Evolutionary conservation across 1,139 yeast genomes (phyloP), one percentile per base, ranked within the genome.

Genomic region (Pichia sp.): DNA sequence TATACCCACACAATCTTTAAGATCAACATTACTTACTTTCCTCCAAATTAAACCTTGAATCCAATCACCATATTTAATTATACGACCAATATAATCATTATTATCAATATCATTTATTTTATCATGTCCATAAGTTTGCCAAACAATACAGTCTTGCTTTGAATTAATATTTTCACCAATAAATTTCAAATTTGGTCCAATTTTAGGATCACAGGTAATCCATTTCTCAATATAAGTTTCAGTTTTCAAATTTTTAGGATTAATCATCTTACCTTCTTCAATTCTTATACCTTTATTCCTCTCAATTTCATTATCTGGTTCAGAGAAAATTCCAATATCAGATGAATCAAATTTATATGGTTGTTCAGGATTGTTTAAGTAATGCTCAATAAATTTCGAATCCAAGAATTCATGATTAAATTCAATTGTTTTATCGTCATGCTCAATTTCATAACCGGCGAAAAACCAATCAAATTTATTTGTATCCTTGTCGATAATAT

Each of bases 141-240:
- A 60, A 2, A 69, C 68, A 28, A 55, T 51, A 11, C 65, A 61
- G 37, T n/a, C n/a, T n/a, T n/a, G n/a, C n/a, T n/a, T n/a, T n/a
- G n/a, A n/a, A n/a, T n/a, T n/a, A n/a, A n/a, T 15, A 10, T 14
- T 18, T 3, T 24, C 25, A 20, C 30, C 31, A n/a, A 28, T 10
- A 21, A 19, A 39, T 3, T 17, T 7, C 8, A 31, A 22, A 1
- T 36, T 24, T 7, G 34, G 34, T 5, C 25, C 18, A 11, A 17
- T 20, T 5, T 30, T 38, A 1, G 77, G 69, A 52, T 74, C 72
- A 26, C 77, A 53, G 8, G 73, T 66, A 50, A 78, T 58, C 84
- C 84, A 78, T 19, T 74, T 63, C 56, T 78, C 84, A 26, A 69
- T 61, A 50, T 76, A 78, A 6, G 63, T 63, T 43, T 69, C 71